Evolutionary conservation across 352 stramenopile species (phyloP), one percentile per base, ranked within the genome.

Genomic region (Phytophthora boehmeriae): DNA sequence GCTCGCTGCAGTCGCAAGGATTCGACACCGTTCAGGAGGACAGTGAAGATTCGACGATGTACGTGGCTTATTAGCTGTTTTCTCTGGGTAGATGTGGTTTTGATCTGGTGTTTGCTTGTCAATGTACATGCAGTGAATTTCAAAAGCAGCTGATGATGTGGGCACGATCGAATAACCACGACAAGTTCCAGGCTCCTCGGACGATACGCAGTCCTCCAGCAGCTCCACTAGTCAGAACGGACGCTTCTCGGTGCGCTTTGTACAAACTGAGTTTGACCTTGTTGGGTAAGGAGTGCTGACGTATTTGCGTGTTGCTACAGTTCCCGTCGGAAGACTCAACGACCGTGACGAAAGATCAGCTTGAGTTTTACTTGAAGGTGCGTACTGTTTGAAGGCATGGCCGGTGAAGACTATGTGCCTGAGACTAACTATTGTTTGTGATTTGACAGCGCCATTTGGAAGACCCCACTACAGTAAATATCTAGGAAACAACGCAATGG

Each of bases 351-450:
- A 94, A 94, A 70, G 76, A 91, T 47, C 83, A 94, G 34, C 63
- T 94, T n/a, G 79, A 91, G 67, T 94, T 81, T 63, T 94, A 92
- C 78, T 83, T 94, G 71, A 92, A 94, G 76, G 85, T 94, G 57
- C 17, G 67, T 59, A 17, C 23, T 23, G 5, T 20, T 45, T 52
- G 16, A 20, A 44, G 34, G 14, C 34, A 39, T 39, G 6, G 8
- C 9, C 11, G 9, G n/a, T 3, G n/a, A 44, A n/a, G 51, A 46
- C 28, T 23, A 14, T 11, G 41, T 23, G 22, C n/a, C 32, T 36
- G 11, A 45, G n/a, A 8, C 34, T 68, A 22, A 71, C 57, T 44
- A 11, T 16, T 30, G 8, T 50, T 20, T 62, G 34, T 68, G 36
- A 48, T 54, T 19, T 65, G 38, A 52, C 50, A 86, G 76, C 76